A percentile compares a stretch with the other conserved stretches of the same genome.
phyloP scores from a whole-genome alignment of 2,329 filamentous ascomycete species.

The Arthrobotrys sphaeroides region DNA sequence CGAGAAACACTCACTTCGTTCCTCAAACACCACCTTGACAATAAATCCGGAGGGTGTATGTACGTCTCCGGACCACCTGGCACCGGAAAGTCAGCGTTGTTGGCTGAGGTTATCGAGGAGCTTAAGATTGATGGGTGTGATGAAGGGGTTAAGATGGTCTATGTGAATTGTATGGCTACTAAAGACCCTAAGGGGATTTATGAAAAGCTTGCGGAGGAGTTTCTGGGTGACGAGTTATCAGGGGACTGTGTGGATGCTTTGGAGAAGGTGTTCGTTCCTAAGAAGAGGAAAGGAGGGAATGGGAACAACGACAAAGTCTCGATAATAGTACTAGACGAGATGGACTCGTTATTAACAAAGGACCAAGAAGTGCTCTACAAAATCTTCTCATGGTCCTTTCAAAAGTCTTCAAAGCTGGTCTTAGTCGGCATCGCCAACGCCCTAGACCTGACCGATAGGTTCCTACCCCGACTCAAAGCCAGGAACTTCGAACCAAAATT shows the following conservation, averaged over 20 bases:
- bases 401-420: slow-evolving; percentile 79
- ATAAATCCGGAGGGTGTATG: slow-evolving; percentile 71
- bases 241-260: slow-evolving; percentile 65
- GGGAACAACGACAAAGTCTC: slow-evolving; percentile 72
- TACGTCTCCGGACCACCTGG: slow-evolving; percentile 96
- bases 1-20: slow-evolving; percentile 55
- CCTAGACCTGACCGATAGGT: slow-evolving; percentile 91
- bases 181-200: slow-evolving; percentile 88
- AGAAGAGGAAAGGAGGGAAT: no score
- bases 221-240: slow-evolving; percentile 61
- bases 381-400: slow-evolving; percentile 95
- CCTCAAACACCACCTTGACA: slow-evolving; percentile 51
- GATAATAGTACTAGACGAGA: slow-evolving; percentile 90
- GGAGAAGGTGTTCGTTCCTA: slow-evolving; percentile 74
- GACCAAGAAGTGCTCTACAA: slow-evolving; percentile 89
- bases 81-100: slow-evolving; percentile 94
- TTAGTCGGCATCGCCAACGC: slow-evolving; percentile 96
- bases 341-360: slow-evolving; percentile 89
- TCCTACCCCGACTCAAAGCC: slow-evolving; percentile 89
- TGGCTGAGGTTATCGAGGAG: slow-evolving; percentile 77
- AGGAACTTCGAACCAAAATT: slow-evolving; percentile 90
- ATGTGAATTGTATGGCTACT: slow-evolving; percentile 97
- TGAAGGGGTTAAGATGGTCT: slow-evolving; percentile 69
- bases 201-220: slow-evolving; percentile 75
- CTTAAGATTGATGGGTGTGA: slow-evolving; percentile 65